Percentiles rank a stretch among this genome's conserved stretches.
These are phyloP conservation scores for Ophiostoma triangulosporum DNA, from an alignment of 2,329 filamentous ascomycete species.

Conservation along the genomic window DNA sequence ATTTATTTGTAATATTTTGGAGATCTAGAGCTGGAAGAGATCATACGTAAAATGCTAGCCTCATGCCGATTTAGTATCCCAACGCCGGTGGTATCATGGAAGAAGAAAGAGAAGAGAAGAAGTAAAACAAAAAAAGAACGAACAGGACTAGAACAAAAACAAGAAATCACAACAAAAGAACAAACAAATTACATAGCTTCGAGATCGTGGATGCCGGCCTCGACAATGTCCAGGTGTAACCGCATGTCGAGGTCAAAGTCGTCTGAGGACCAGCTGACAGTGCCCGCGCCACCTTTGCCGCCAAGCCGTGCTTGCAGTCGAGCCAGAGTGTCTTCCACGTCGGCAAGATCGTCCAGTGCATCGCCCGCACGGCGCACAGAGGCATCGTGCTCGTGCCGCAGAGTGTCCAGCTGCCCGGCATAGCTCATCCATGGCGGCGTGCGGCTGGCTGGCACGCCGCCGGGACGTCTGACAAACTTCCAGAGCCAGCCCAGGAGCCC, in stretches of 20 bases:
- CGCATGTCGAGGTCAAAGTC: slow-evolving; percentile 4
- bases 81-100: slow-evolving; percentile 3
- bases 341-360: slow-evolving; percentile 8
- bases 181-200: neutral
- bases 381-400: slow-evolving; percentile 4
- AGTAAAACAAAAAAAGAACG: neutral
- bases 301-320: neutral
- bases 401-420: slow-evolving; percentile 2
- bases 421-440: slow-evolving; percentile 4
- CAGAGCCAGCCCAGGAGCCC: slow-evolving; percentile 1
- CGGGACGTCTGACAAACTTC: too few relatives aligned
- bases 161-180: neutral
- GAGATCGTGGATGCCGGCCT: slow-evolving; percentile 8
- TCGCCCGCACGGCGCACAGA: neutral
- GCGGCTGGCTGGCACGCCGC: too few relatives aligned
- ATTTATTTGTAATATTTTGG: too few relatives aligned
- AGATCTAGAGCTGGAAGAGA: too few relatives aligned
- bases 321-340: neutral
- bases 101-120: neutral
- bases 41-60: too few relatives aligned
- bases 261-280: neutral
- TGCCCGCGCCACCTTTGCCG: neutral
- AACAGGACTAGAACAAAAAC: neutral
- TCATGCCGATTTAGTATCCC: neutral
- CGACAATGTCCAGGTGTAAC: slow-evolving; percentile 9